Percentiles rank a stretch among this genome's conserved stretches.
Conservation (phyloP, 2,329 filamentous ascomycete species). For the Exserohilum rostratum region DNA sequence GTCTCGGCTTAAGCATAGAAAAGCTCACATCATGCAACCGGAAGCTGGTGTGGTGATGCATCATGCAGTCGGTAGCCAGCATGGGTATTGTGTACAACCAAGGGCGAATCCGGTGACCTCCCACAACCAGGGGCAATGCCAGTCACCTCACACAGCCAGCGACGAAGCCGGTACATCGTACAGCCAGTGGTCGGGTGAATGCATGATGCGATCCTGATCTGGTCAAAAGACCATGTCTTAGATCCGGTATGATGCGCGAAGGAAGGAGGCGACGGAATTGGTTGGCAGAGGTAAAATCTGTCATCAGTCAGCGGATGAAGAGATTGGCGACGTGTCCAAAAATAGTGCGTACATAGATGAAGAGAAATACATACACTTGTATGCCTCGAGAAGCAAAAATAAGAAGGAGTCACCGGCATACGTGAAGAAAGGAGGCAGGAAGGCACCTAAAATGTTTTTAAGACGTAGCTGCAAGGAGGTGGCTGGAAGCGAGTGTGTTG, state of each 20-base stretch:
- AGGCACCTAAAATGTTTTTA: not conserved
- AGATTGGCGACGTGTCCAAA: too few species aligned
- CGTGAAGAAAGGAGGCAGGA: not conserved
- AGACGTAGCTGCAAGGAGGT: not conserved
- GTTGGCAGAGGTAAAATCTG: not conserved
- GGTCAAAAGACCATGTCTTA: too few species aligned
- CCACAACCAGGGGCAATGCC: too few species aligned
- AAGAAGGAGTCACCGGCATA: not conserved
- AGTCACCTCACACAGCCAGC: too few species aligned
- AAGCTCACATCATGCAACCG: slow-evolving; percentile 8
- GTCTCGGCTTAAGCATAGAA: not conserved
- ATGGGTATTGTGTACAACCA: too few species aligned
- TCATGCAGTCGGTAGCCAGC: too few species aligned
- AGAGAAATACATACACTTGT: not conserved
- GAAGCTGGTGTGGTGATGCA: slow-evolving; percentile 5
- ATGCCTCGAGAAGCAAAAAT: slow-evolving; percentile 10
- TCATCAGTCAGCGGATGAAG: too few species aligned
- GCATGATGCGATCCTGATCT: too few species aligned
- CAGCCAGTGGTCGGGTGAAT: not conserved
- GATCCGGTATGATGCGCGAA: not conserved
- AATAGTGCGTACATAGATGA: not conserved
- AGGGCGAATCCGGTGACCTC: too few species aligned
- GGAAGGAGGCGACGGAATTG: not conserved
- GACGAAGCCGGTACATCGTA: too few species aligned
- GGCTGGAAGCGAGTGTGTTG: slow-evolving; percentile 13